These are phyloP conservation scores for Hippophae tibetana DNA, from an alignment of 306 rosid species.

Conservation along the genomic window DNA sequence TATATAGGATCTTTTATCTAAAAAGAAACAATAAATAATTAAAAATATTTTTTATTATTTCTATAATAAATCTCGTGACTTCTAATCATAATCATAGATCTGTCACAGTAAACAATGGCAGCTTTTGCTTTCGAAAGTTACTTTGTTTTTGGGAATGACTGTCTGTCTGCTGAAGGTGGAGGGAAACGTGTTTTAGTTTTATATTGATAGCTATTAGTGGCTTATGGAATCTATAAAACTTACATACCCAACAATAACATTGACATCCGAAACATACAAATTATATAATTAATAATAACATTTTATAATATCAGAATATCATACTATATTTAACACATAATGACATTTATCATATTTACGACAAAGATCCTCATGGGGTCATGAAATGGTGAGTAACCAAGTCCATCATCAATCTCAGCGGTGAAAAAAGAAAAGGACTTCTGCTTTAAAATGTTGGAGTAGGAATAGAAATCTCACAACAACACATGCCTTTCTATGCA, in stretches of 20 bases:
- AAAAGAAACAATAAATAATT: no score
- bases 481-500: slow-evolving; percentile 22
- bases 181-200: slow-evolving; percentile 28
- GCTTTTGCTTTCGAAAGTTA: slow-evolving; percentile 74
- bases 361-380: slow-evolving; percentile 32
- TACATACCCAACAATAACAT: slow-evolving; percentile 29
- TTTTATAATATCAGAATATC: not conserved
- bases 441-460: slow-evolving; percentile 23
- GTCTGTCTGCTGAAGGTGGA: slow-evolving; percentile 49
- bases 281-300: not conserved
- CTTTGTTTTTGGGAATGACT: slow-evolving; percentile 50
- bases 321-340: slow-evolving; percentile 2
- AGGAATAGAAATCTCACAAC: slow-evolving; percentile 16
- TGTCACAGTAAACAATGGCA: slow-evolving; percentile 40
- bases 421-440: slow-evolving; percentile 6
- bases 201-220: slow-evolving; percentile 29
- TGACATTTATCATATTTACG: not conserved
- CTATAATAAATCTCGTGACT: no score
- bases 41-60: not conserved
- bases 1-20: no score
- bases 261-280: slow-evolving; percentile 44
- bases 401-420: slow-evolving; percentile 46
- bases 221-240: slow-evolving; percentile 38
- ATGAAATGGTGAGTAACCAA: slow-evolving; percentile 55
- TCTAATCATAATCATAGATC: not conserved